phyloP scores from a whole-genome alignment of 2,329 filamentous ascomycete species.

The Paraconiothyrium brasiliense region DNA sequence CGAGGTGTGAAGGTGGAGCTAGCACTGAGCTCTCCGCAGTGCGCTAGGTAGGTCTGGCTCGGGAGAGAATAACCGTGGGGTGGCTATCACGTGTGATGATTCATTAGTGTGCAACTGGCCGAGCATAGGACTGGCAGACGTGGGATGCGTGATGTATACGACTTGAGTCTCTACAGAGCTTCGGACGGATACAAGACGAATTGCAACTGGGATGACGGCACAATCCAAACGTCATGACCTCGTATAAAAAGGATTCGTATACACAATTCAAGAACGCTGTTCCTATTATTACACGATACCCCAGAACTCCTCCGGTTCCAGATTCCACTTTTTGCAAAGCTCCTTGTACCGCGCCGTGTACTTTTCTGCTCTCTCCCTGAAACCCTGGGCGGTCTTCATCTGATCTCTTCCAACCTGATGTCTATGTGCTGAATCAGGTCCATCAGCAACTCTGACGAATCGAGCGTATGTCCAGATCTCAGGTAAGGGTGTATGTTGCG shows the following conservation, averaged over 20 bases:
- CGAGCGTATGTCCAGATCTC: conserved; percentile 56
- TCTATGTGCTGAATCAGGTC: conserved; percentile 53
- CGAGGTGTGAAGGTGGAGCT: conserved; percentile 22
- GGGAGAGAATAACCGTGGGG: conserved; percentile 28
- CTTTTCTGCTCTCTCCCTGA: conserved; percentile 44
- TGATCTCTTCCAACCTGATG: conserved; percentile 55
- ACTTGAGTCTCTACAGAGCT: not conserved
- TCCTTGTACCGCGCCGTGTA: conserved; percentile 49
- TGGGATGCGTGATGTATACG: not conserved
- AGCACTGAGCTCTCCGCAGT: conserved; percentile 21
- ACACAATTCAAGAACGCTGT: not conserved
- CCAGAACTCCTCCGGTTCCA: conserved; percentile 43
- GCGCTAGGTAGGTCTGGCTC: conserved; percentile 20
- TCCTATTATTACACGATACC: conserved; percentile 32
- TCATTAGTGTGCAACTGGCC: conserved; percentile 3
- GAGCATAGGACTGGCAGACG: no score
- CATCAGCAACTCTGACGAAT: conserved; percentile 55
- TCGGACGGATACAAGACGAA: not conserved
- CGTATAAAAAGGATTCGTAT: not conserved
- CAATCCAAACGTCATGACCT: not conserved
- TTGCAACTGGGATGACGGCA: not conserved
- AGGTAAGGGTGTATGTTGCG: conserved; percentile 54
- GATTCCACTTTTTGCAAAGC: conserved; percentile 45
- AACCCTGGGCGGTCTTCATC: conserved; percentile 52
- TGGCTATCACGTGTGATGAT: conserved; percentile 18